phyloP scores from a whole-genome alignment of 2,329 filamentous ascomycete species.

The Colletotrichum sp. region DNA sequence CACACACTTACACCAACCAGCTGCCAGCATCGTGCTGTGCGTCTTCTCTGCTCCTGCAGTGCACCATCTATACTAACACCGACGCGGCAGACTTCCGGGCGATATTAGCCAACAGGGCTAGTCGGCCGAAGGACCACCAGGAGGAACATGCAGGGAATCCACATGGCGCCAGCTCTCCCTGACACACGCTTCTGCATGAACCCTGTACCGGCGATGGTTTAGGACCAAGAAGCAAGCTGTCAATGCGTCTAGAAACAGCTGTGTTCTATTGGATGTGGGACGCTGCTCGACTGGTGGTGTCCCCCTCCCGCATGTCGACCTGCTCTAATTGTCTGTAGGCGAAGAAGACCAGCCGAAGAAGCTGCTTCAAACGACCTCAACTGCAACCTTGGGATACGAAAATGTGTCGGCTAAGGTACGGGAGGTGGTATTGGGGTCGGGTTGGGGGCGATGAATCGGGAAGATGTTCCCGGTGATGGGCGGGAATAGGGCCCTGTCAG shows the following conservation, averaged over 20 bases:
- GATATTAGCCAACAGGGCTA: neutral
- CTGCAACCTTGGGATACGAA: neutral
- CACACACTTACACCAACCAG: neutral
- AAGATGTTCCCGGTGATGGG: neutral
- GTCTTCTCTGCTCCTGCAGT: neutral
- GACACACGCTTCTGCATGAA: conserved; percentile 16
- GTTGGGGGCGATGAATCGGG: neutral
- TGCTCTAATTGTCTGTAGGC: neutral
- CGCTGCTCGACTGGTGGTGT: neutral
- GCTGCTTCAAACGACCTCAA: neutral
- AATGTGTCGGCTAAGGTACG: neutral
- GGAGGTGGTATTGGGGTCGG: neutral
- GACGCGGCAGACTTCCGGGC: neutral
- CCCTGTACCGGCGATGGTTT: neutral
- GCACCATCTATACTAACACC: neutral
- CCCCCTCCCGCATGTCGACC: neutral
- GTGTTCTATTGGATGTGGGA: neutral
- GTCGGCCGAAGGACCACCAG: neutral
- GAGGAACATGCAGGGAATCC: neutral
- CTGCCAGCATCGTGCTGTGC: neutral
- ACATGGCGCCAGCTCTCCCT: conserved; percentile 2
- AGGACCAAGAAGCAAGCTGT: neutral
- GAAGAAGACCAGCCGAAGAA: neutral
- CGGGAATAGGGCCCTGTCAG: conserved; percentile 4
- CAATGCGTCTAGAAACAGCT: conserved; percentile 6